phyloP scores from a whole-genome alignment of 768 basidiomycete genomes.

The Rhodotorula graminis region DNA sequence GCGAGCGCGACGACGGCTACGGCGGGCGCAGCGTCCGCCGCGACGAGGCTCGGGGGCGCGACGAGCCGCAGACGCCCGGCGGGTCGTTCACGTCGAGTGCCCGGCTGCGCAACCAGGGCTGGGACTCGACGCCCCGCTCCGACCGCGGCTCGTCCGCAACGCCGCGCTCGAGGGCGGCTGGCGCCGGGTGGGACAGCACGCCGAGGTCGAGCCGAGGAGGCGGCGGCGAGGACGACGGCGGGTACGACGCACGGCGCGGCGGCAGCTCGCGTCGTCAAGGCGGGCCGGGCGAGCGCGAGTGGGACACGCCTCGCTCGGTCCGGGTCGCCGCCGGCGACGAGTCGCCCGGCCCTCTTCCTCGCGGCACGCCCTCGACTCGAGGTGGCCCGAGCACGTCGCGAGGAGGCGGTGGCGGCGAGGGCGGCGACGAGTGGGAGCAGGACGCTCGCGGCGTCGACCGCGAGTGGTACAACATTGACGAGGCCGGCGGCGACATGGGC shows the following conservation, averaged over 20 bases:
- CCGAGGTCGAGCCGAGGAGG: neutral
- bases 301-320: constrained; percentile 42
- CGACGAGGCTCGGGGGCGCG: constrained; percentile 45
- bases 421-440: constrained; percentile 88
- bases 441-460: constrained; percentile 86
- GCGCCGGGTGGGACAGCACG: neutral
- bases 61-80: constrained; percentile 28
- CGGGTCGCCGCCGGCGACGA: constrained; percentile 37
- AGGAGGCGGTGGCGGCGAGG: constrained; percentile 2
- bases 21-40: neutral
- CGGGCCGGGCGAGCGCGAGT: constrained; percentile 28
- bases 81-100: constrained; percentile 53
- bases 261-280: neutral
- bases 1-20: constrained; percentile 32
- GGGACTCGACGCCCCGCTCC: constrained; percentile 74
- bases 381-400: neutral
- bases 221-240: neutral
- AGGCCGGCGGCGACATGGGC: constrained; percentile 77
- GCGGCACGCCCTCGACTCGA: constrained; percentile 24
- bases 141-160: constrained; percentile 33
- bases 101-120: constrained; percentile 82
- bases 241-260: constrained; percentile 2
- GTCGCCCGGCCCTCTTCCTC: constrained; percentile 30
- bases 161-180: constrained; percentile 15
- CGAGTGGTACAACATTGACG: constrained; percentile 85